phyloP scores from a whole-genome alignment of 2,329 filamentous ascomycete genomes.

The Juglanconis sp. region DNA sequence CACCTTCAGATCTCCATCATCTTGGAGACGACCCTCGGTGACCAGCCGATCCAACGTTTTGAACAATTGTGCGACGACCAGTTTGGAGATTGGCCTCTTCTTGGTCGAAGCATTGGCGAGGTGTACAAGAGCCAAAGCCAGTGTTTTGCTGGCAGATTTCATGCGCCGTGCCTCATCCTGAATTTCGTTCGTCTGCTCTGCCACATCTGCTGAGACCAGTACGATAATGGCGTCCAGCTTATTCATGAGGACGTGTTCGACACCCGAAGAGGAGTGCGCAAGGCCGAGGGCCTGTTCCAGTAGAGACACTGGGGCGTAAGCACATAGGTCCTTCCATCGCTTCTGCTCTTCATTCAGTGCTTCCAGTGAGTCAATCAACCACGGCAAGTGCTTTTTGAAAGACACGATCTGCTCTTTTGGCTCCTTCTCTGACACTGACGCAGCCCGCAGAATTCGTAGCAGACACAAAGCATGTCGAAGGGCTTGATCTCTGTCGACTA shows the following conservation, averaged over 20 bases:
- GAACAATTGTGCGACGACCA: conserved; percentile 24
- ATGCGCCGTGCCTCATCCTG: conserved; percentile 20
- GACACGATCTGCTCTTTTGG: conserved; percentile 30
- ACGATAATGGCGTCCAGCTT: conserved; percentile 27
- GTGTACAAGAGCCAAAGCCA: conserved; percentile 24
- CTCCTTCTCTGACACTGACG: conserved; percentile 32
- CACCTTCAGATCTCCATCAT: conserved; percentile 9
- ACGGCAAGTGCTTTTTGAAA: conserved; percentile 41
- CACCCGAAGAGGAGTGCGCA: conserved; percentile 4
- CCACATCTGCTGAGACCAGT: conserved; percentile 22
- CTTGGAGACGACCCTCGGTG: neutral
- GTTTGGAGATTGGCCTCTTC: conserved; percentile 25
- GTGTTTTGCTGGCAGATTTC: conserved; percentile 10
- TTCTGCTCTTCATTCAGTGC: conserved; percentile 39
- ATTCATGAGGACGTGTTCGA: conserved; percentile 20
- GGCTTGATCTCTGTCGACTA: conserved; percentile 40
- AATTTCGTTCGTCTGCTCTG: conserved; percentile 17
- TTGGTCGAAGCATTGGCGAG: conserved; percentile 22
- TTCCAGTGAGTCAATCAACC: conserved; percentile 49
- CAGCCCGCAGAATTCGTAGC: conserved; percentile 40
- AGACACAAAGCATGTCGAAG: conserved; percentile 45
- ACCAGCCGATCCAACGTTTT: conserved; percentile 10
- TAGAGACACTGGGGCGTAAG: conserved; percentile 31
- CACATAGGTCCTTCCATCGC: conserved; percentile 31
- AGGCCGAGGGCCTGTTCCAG: conserved; percentile 34